phyloP scores from a whole-genome alignment of 352 stramenopile species.

The Phytophthora ohioensis region DNA sequence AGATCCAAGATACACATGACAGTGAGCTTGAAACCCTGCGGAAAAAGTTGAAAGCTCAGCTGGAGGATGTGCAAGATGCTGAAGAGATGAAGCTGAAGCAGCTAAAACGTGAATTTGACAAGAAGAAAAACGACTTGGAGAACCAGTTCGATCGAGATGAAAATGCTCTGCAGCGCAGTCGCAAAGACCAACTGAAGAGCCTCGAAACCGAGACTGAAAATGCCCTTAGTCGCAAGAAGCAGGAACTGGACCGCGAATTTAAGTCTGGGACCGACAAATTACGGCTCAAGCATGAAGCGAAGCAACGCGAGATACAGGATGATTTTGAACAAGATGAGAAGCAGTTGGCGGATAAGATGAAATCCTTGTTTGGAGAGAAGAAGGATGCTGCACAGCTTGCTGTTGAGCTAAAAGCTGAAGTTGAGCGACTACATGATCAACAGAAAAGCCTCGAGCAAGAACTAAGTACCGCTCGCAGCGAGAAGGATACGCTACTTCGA shows the following conservation, averaged over 20 bases:
- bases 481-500: conserved; percentile 24
- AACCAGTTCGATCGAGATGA: conserved; percentile 76
- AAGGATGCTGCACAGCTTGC: conserved; percentile 25
- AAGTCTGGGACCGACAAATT: conserved; percentile 55
- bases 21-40: conserved; percentile 40
- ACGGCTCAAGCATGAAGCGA: conserved; percentile 48
- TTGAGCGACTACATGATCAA: conserved; percentile 31
- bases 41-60: conserved; percentile 58
- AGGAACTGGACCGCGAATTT: conserved; percentile 67
- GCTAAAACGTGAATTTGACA: conserved; percentile 68
- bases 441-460: conserved; percentile 33
- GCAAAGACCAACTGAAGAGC: conserved; percentile 73
- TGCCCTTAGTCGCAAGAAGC: conserved; percentile 53
- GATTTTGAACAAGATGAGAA: conserved; percentile 49
- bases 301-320: conserved; percentile 54
- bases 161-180: conserved; percentile 54
- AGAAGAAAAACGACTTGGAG: conserved; percentile 73
- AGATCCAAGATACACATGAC: conserved; percentile 54
- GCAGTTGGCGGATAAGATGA: conserved; percentile 45
- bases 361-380: conserved; percentile 38
- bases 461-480: conserved; percentile 20
- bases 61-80: conserved; percentile 64
- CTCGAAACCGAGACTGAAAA: conserved; percentile 63
- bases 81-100: conserved; percentile 70
- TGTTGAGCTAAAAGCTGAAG: conserved; percentile 41